These are phyloP conservation scores for Ormosia semicastrata DNA, from an alignment of 306 rosid genomes.

Conservation along the genomic window DNA sequence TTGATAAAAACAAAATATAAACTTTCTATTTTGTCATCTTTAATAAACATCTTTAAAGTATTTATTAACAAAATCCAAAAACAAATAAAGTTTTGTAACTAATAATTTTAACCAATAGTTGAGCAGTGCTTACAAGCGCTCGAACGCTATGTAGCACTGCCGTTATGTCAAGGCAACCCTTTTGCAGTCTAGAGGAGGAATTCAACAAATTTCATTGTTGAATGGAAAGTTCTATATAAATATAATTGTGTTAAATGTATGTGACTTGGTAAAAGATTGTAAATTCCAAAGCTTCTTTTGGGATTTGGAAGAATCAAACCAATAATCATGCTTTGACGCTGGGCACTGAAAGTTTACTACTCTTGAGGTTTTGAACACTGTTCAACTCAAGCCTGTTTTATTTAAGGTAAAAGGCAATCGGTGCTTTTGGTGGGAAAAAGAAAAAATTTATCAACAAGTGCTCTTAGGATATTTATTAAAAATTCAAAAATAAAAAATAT, in stretches of 20 bases:
- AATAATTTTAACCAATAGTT: too few relatives aligned
- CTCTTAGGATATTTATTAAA: too few relatives aligned
- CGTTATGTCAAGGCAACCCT: background rate
- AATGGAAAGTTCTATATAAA: constrained; percentile 23
- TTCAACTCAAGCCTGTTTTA: background rate
- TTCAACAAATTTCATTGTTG: constrained; percentile 35
- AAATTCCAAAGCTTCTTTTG: constrained; percentile 35
- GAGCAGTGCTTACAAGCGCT: too few relatives aligned
- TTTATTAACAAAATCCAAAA: too few relatives aligned
- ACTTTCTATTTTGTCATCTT: too few relatives aligned
- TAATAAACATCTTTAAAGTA: too few relatives aligned
- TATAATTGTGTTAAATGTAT: constrained; percentile 11
- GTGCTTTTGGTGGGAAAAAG: background rate
- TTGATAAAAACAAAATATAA: too few relatives aligned
- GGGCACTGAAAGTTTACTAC: background rate
- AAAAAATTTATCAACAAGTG: background rate
- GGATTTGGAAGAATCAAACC: constrained; percentile 30
- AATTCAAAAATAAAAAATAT: too few relatives aligned
- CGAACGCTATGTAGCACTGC: too few relatives aligned
- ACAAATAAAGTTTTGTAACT: too few relatives aligned
- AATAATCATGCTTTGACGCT: constrained; percentile 8
- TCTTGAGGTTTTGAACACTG: background rate
- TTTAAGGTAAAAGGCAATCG: background rate
- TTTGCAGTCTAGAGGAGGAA: constrained; percentile 5
- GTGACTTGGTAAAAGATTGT: constrained; percentile 38